Evolutionary conservation across 208 protist genomes (phyloP).

Genomic region (Wallacemonas sp.): DNA sequence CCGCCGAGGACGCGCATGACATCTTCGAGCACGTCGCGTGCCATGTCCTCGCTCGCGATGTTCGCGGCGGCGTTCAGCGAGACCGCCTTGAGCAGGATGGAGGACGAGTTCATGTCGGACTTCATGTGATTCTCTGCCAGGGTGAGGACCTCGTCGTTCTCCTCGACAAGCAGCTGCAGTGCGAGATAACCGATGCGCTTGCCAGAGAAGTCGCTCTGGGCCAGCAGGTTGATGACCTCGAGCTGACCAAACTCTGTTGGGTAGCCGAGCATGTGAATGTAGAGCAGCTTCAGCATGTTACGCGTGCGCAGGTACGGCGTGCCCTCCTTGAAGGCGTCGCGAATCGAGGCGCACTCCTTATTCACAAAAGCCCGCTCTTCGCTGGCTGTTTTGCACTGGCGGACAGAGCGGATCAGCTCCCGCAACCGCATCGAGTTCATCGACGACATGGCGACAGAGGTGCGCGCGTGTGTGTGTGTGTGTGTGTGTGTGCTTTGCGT

Average conservation of each 20-base stretch:
- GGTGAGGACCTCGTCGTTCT: slow-evolving; percentile 98
- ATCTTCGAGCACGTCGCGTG: slow-evolving; percentile 94
- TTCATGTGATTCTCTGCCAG: slow-evolving; percentile 98
- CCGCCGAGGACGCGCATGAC: slow-evolving; percentile 90
- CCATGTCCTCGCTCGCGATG: slow-evolving; percentile 96
- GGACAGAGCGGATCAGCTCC: slow-evolving; percentile 97
- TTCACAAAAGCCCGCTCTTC: slow-evolving; percentile 97
- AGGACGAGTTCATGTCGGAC: slow-evolving; percentile 89
- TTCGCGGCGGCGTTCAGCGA: slow-evolving; percentile 98
- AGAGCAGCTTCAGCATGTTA: slow-evolving; percentile 99
- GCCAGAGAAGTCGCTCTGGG: slow-evolving; percentile 95
- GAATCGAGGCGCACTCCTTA: slow-evolving; percentile 95
- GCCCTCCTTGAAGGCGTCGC: slow-evolving; percentile 93
- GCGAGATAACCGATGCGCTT: slow-evolving; percentile 98
- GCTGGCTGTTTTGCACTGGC: slow-evolving; percentile 95
- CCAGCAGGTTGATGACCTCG: slow-evolving; percentile 98
- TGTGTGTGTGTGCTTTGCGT: too few relatives aligned
- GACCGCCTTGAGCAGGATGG: slow-evolving; percentile 93
- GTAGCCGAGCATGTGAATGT: slow-evolving; percentile 99
- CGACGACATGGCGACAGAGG: slow-evolving; percentile 49
- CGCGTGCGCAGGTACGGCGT: slow-evolving; percentile 93
- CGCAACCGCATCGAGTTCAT: slow-evolving; percentile 86
- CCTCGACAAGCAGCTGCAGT: slow-evolving; percentile 95
- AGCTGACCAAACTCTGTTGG: slow-evolving; percentile 99
- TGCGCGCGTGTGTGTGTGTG: neutral